Evolutionary conservation across 352 stramenopile genomes (phyloP).

Genomic region (Phytophthora meadii): DNA sequence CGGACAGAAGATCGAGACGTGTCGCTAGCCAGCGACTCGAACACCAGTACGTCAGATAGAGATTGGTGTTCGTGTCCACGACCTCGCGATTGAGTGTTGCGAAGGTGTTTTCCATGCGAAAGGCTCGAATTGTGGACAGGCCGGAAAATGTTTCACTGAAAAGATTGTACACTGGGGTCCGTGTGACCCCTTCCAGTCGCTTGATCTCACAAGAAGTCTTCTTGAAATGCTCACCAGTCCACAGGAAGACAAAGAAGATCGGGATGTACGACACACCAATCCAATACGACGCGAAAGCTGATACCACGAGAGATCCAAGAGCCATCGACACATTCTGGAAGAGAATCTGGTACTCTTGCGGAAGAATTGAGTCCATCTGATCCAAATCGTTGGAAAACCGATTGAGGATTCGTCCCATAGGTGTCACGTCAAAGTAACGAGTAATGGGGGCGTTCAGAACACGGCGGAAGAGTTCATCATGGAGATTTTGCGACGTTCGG

Average conservation of each 20-base stretch:
- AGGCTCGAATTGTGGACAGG: slow-evolving; percentile 90
- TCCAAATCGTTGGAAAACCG: slow-evolving; percentile 63
- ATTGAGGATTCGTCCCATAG: slow-evolving; percentile 59
- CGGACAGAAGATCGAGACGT: slow-evolving; percentile 84
- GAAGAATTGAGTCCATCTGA: slow-evolving; percentile 47
- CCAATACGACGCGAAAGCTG: slow-evolving; percentile 43
- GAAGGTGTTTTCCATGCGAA: slow-evolving; percentile 44
- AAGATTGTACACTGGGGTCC: slow-evolving; percentile 91
- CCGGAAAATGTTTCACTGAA: slow-evolving; percentile 92
- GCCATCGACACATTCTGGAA: slow-evolving; percentile 39
- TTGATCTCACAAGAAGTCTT: slow-evolving; percentile 88
- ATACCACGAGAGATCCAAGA: slow-evolving; percentile 45
- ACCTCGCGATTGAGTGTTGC: slow-evolving; percentile 42
- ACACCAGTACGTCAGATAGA: slow-evolving; percentile 48
- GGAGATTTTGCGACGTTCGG: slow-evolving; percentile 33
- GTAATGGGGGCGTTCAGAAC: slow-evolving; percentile 56
- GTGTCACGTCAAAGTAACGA: slow-evolving; percentile 62
- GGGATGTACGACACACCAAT: slow-evolving; percentile 65
- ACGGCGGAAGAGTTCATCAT: slow-evolving; percentile 46
- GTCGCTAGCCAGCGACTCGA: slow-evolving; percentile 94
- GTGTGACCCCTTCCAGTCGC: slow-evolving; percentile 88
- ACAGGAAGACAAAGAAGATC: slow-evolving; percentile 56
- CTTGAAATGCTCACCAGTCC: slow-evolving; percentile 90
- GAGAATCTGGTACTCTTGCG: slow-evolving; percentile 45
- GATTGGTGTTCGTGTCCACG: slow-evolving; percentile 47